A percentile compares a stretch with the other conserved stretches of the same genome.
Evolutionary conservation across 2,329 filamentous ascomycete species (phyloP).

Genomic region (Monosporascus sp.): DNA sequence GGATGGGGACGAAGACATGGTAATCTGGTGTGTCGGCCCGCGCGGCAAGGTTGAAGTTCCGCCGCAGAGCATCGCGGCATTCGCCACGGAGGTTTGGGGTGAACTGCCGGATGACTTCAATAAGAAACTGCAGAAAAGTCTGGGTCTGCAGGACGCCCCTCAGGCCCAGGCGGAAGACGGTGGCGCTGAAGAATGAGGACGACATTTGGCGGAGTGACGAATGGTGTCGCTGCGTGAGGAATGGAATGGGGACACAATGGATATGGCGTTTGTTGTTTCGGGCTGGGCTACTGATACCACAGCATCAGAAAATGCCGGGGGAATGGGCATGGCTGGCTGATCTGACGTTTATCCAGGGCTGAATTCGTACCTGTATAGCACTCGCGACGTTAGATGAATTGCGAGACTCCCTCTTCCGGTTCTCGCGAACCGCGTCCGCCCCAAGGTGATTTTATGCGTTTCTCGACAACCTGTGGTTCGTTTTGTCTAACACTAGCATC

Average conservation of each 20-base stretch:
- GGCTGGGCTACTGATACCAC: neutral
- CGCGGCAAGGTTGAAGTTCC: constrained; percentile 82
- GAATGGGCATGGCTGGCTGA: neutral
- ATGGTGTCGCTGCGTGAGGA: neutral
- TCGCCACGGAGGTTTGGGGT: constrained; percentile 60
- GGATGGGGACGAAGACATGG: constrained; percentile 63
- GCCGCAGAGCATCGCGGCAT: constrained; percentile 63
- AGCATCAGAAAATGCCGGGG: neutral
- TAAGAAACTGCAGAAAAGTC: constrained; percentile 53
- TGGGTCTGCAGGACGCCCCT: constrained; percentile 42
- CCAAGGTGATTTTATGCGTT: neutral
- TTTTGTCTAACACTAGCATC: no score
- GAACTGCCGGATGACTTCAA: constrained; percentile 48
- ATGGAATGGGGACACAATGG: neutral
- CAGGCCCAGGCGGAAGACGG: constrained; percentile 11
- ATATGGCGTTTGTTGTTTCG: neutral
- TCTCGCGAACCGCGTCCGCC: neutral
- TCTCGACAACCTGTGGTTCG: no score
- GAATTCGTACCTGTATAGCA: neutral
- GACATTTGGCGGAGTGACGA: constrained; percentile 2
- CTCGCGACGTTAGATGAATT: neutral
- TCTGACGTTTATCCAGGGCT: neutral
- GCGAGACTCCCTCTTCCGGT: neutral
- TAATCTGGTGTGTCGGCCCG: constrained; percentile 80
- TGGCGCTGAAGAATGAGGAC: constrained; percentile 11